Percentiles rank a stretch among this genome's conserved stretches.
These are phyloP conservation scores for Saposhnikovia divaricata DNA, from an alignment of 129 eudicot genomes.

Conservation along the genomic window DNA sequence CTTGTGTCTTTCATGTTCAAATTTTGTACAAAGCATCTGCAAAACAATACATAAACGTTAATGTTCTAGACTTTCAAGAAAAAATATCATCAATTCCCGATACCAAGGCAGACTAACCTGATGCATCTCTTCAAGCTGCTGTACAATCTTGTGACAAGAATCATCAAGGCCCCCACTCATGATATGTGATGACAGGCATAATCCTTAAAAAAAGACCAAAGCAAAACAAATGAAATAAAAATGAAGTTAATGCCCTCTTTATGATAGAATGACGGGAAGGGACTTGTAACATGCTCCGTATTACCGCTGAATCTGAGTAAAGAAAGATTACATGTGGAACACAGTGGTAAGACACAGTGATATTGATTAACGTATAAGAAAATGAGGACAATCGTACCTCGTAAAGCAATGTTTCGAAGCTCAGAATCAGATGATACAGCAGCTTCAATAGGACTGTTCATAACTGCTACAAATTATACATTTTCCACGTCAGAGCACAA, in stretches of 20 bases:
- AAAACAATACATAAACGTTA: constrained; percentile 5
- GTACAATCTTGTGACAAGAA: constrained; percentile 24
- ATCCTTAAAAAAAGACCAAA: constrained; percentile 40
- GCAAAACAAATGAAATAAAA: background rate
- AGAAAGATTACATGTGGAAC: too few relatives aligned
- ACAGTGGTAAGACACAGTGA: background rate
- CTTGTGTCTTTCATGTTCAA: constrained; percentile 44
- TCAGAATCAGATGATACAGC: constrained; percentile 47
- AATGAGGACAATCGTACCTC: constrained; percentile 38
- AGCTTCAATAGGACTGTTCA: constrained; percentile 23
- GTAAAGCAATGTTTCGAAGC: constrained; percentile 63
- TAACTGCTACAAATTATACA: constrained; percentile 23
- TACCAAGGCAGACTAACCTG: constrained; percentile 35
- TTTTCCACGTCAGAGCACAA: background rate
- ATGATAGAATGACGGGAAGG: background rate
- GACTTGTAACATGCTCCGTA: background rate
- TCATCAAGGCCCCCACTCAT: constrained; percentile 30
- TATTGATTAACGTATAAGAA: background rate
- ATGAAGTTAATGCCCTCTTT: too few relatives aligned
- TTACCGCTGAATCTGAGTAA: too few relatives aligned
- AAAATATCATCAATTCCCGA: background rate
- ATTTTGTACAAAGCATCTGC: constrained; percentile 52
- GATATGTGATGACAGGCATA: constrained; percentile 53
- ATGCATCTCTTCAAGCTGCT: constrained; percentile 66
- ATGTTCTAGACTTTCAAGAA: background rate